Base-by-base conservation (phyloP, 257 asterid species). In the Euphrasia confusa region DNA sequence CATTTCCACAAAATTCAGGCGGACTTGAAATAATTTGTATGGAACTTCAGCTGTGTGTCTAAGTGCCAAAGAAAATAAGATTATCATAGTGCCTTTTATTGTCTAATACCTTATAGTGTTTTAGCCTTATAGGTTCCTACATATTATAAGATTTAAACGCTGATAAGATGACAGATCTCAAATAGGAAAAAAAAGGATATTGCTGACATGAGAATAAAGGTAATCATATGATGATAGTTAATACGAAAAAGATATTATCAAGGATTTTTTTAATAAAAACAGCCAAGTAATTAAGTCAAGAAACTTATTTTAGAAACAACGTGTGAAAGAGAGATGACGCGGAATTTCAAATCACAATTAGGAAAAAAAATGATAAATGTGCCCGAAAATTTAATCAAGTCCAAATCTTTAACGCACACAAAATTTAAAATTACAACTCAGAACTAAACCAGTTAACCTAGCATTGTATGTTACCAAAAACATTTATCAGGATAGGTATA, bases 1-100 rank as follows among this genome's bases (percentile, higher is more conserved):
- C 9, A 37, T 17, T 69, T 64, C 53, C 21, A 65, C 32, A 61
- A 30, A 30, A 40, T 30, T 54, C 71, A 35, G 49, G 42, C 39
- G 57, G 50, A 55, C 39, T 53, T 52, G 35, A 44, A 45, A 54
- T 18, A 55, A 45, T 12, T 27, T 45, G 37, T n/a, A 60, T 12
- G 39, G 58, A 9, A 2, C 57, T 59, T 49, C 35, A 33, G 39
- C 27, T 15, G 9, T 7, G 14, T 48, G 27, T 61, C 30, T 62
- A 66, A 35, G 52, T 57, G 53, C 24, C 53, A 49, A 52, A 52
- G 21, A 9, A 50, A 50, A 58, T 47, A 35, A 48, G 12, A 44
- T 28, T 1, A 2, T 52, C 45, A n/a, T 35, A 63, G 50, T 33
- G 3, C 44, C 35, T 42, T 42, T 10, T 10, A 15, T 48, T 11